Conservation (phyloP, 768 basidiomycete species). For the Naganishia randhawae region DNA sequence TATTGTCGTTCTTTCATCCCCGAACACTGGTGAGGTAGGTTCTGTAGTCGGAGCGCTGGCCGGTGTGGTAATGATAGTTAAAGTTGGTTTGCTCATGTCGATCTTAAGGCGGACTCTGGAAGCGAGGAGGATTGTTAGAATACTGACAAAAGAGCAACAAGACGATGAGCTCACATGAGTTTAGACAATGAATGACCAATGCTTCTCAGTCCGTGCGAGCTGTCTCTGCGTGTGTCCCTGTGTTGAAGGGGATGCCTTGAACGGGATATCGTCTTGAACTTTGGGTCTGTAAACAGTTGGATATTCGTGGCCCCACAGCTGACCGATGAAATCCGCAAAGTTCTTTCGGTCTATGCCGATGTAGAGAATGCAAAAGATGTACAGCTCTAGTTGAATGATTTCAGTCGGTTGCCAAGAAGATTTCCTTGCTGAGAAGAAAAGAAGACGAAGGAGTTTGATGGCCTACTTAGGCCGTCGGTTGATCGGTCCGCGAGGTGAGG, state of each 20-base stretch:
- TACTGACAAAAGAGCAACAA: not conserved
- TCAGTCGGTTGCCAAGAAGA: not conserved
- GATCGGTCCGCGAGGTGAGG: too few relatives aligned
- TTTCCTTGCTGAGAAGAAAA: too few relatives aligned
- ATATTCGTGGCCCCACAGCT: not conserved
- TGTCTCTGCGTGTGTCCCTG: not conserved
- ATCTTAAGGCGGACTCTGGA: not conserved
- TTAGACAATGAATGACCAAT: too few relatives aligned
- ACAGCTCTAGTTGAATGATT: not conserved
- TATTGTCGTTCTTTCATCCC: not conserved
- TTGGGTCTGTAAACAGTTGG: too few relatives aligned
- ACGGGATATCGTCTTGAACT: not conserved
- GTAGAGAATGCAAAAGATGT: not conserved
- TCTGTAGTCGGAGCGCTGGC: slow-evolving; percentile 9
- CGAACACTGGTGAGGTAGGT: not conserved
- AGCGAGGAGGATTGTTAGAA: not conserved
- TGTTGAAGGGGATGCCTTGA: not conserved
- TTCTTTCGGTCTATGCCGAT: not conserved
- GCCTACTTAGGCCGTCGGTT: too few relatives aligned
- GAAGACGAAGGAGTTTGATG: too few relatives aligned
- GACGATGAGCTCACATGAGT: too few relatives aligned
- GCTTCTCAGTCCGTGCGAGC: too few relatives aligned
- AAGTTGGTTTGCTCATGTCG: slow-evolving; percentile 11
- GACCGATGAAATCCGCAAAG: not conserved
- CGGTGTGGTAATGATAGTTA: slow-evolving; percentile 17